Base-by-base conservation (phyloP, 176 grass and related monocot genomes). In the Eleusine coracana region DNA sequence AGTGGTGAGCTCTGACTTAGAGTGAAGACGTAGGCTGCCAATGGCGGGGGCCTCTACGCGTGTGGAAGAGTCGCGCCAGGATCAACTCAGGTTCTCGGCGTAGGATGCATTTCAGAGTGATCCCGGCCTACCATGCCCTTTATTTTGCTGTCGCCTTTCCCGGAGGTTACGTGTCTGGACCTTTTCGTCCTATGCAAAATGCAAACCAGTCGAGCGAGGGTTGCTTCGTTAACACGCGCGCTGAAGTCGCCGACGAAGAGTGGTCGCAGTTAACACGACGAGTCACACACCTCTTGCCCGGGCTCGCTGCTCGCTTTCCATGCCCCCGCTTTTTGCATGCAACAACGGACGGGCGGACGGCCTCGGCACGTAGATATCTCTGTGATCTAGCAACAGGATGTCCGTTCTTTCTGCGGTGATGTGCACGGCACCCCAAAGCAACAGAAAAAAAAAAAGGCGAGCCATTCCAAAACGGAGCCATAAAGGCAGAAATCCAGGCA, bases 361-460 rank as follows among this genome's bases (percentile, higher is more conserved):
- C 59, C 59, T 15, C 34, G 50, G 50, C 50, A 34, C 7, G 66
- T 18, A n/a, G 1, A 18, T 7, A 20, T 5, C n/a, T 45, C 2
- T 12, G 50, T 28, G 10, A 13, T 29, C 4, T 21, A 23, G 31
- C 16, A 38, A 56, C 51, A 7, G 27, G n/a, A 52, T 10, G 12
- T 25, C 65, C 17, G 65, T 69, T 76, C 39, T 34, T 23, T 8
- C 16, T 39, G 68, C 49, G 18, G 55, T 88, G 76, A 1, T 31
- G 61, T 59, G 81, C 42, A 75, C 81, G 82, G 31, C 50, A 76
- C 23, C 18, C 52, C 82, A 16, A 15, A 74, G 8, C 39, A 6
- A 27, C 31, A 50, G 50, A 4, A 3, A 20, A 17, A 52, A 66
- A 46, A 8, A 11, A 9, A 18, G 7, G 51, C 6, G 44, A 31